Evolutionary conservation across 2,329 filamentous ascomycete genomes (phyloP), one percentile per base, ranked within the genome.

Genomic region (Simplicillium sp.): DNA sequence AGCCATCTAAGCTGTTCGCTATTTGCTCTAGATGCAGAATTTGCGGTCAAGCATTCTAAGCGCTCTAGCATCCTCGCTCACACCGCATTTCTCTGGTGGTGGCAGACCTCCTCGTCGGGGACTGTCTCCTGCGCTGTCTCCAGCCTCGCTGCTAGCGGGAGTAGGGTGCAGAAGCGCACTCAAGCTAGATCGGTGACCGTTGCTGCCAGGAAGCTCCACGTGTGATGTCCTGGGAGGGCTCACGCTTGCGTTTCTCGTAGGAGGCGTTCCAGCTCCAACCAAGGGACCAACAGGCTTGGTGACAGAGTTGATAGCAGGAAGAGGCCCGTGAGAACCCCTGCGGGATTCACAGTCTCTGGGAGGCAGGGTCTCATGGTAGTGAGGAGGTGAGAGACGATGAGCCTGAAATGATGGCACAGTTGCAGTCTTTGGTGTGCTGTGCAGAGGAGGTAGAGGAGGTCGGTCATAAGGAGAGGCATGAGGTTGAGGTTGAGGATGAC

Each of bases 31-130:
- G 29, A 60, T 54, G 48, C 57, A 65, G 50, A 76, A 75, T 50
- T 74, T 75, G 47, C 70, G 66, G 57, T 87, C 77, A 38, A 87
- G 63, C 54, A 84, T 78, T 47, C 77, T 70, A 36, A 86, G 58
- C 2, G 80, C 80, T 48, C 80, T 68, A 45, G 71, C 72, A 48
- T 86, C 82, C 55, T 85, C 81, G 14, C 71, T 64, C 37, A 75
- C 77, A 5, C 68, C 72, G 18, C 53, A 50, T 44, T 58, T 57
- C 37, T 62, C 59, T 8, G 55, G 40, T 9, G 20, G 6, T 9
- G 20, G 20, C 20, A 25, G 9, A 25, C 20, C 20, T 5, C 20
- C 20, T 25, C 20, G 5, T 25, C 20, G 20, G 6, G 20, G 20
- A 9, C 20, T 25, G 20, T 25, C 20, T 5, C 20, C 20, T 25